Evolutionary conservation across 208 protist species (phyloP).

Genomic region (Tritrichomonas foetus): DNA sequence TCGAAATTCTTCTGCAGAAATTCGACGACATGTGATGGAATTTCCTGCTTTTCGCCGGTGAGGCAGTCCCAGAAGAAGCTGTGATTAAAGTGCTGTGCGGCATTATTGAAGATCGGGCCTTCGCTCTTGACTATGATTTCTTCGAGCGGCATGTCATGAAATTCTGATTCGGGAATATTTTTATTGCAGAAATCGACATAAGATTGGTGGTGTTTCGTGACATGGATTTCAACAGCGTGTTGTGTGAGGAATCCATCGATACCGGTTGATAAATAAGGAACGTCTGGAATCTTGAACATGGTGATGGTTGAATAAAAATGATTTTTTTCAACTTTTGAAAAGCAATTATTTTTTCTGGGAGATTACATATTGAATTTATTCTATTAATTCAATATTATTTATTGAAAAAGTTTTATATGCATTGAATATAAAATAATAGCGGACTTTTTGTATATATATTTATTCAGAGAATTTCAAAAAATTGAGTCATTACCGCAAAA

Average conservation of each 20-base stretch:
- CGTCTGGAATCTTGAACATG: background rate
- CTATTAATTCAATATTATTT: too few relatives aligned
- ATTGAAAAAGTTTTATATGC: too few relatives aligned
- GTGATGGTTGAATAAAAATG: background rate
- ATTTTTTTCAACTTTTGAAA: too few relatives aligned
- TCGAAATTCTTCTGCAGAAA: background rate
- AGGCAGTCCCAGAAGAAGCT: conserved; percentile 1
- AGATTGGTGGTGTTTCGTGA: background rate
- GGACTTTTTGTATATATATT: too few relatives aligned
- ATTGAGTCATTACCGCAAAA: too few relatives aligned
- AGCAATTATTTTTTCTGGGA: too few relatives aligned
- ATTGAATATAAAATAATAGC: too few relatives aligned
- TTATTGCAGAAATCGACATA: background rate
- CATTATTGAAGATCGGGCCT: conserved; percentile 13
- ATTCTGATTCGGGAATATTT: background rate
- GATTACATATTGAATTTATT: too few relatives aligned
- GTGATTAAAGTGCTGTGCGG: background rate
- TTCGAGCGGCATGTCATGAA: background rate
- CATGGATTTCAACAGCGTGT: background rate
- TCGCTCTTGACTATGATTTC: background rate
- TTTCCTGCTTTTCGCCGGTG: background rate
- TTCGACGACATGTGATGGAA: background rate
- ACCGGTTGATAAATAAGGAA: background rate
- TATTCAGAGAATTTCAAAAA: too few relatives aligned
- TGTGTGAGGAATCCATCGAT: background rate